phyloP scores from a whole-genome alignment of 176 grass and related monocot genomes.

The sorghum (Sorghum bicolor) region DNA sequence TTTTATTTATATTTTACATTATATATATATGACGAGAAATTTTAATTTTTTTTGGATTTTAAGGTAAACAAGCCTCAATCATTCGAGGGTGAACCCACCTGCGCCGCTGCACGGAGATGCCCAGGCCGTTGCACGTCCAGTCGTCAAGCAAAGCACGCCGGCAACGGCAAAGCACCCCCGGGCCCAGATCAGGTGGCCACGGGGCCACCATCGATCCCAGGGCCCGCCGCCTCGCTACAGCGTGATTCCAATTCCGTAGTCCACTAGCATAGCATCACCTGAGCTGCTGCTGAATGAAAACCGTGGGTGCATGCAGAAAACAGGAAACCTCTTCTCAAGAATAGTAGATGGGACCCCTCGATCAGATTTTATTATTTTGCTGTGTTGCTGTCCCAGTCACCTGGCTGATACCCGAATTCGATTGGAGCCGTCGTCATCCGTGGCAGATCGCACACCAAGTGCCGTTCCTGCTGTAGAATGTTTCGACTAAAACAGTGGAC shows the following conservation, averaged over 20 bases:
- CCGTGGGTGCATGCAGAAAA: neutral
- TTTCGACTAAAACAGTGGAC: neutral
- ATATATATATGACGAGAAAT: no score
- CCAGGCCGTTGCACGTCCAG: conserved; percentile 1
- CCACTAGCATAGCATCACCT: conserved; percentile 29
- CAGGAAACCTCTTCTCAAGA: neutral
- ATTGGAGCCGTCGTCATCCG: neutral
- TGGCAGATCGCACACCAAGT: neutral
- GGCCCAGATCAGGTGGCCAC: neutral
- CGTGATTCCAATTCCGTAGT: conserved; percentile 15
- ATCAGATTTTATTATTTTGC: neutral
- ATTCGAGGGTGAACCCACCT: neutral
- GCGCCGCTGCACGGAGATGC: neutral
- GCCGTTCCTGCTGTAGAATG: neutral
- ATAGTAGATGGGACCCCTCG: neutral
- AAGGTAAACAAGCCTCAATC: no score
- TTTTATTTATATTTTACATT: no score
- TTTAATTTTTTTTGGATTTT: no score
- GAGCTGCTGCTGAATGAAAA: neutral
- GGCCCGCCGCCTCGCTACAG: neutral
- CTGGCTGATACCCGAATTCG: neutral
- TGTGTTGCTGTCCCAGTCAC: neutral
- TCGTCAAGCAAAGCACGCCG: neutral
- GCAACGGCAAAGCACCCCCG: neutral
- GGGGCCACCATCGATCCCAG: neutral